A percentile compares a stretch with the other conserved stretches of the same genome.
phyloP scores from a whole-genome alignment of 2,329 filamentous ascomycete genomes.

The Penicillium hordei region DNA sequence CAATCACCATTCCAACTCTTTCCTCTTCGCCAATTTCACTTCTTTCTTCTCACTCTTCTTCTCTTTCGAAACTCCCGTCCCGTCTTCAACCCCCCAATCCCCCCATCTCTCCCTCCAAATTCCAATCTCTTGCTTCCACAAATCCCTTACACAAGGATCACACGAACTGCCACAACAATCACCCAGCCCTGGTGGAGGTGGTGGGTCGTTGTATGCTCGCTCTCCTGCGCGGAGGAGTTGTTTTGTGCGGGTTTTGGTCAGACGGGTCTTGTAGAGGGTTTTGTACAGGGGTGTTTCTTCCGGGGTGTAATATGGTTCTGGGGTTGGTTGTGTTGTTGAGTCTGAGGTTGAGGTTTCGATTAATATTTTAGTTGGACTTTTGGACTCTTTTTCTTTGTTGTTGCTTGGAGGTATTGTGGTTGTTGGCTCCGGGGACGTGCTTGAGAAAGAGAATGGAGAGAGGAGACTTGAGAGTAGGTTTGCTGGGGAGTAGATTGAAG shows the following conservation, averaged over 20 bases:
- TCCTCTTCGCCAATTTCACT: slow-evolving; percentile 5
- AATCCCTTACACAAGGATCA: slow-evolving; percentile 38
- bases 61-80: neutral
- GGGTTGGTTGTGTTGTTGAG: neutral
- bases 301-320: slow-evolving; percentile 27
- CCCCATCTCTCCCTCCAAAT: slow-evolving; percentile 39
- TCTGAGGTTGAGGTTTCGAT: neutral
- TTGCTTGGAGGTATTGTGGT: neutral
- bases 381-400: neutral
- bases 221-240: slow-evolving; percentile 35
- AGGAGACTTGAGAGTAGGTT: slow-evolving; percentile 11
- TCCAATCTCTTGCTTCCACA: slow-evolving; percentile 36
- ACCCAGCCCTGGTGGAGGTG: slow-evolving; percentile 34
- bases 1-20: slow-evolving; percentile 21
- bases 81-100: slow-evolving; percentile 12
- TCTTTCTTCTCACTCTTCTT: neutral
- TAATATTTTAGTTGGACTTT: slow-evolving; percentile 4
- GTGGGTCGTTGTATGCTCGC: slow-evolving; percentile 32
- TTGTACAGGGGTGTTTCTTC: slow-evolving; percentile 30
- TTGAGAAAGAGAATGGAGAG: slow-evolving; percentile 12
- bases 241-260: slow-evolving; percentile 33
- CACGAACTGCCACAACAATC: slow-evolving; percentile 40
- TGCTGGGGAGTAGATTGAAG: neutral
- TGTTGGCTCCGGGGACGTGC: neutral
- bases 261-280: slow-evolving; percentile 28